Percentiles rank a stretch among this genome's conserved stretches.
Evolutionary conservation across 306 rosid genomes (phyloP).

Genomic region (Dicorynia guianensis): DNA sequence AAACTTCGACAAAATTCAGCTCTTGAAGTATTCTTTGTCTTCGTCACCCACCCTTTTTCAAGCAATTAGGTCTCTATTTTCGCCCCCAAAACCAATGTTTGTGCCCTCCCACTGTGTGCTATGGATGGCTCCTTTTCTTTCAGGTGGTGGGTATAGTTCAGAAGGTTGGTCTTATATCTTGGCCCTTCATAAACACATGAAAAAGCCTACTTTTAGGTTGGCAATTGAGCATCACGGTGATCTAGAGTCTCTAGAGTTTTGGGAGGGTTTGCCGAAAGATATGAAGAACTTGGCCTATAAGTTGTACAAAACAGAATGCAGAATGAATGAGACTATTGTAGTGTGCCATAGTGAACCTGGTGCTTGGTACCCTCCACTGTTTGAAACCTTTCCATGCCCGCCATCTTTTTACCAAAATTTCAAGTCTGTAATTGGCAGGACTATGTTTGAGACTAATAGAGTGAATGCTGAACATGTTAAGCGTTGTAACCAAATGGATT

Average conservation of each 20-base stretch:
- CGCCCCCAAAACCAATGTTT: constrained; percentile 43
- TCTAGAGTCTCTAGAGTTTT: constrained; percentile 66
- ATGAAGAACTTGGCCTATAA: constrained; percentile 57
- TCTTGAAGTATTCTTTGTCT: constrained; percentile 46
- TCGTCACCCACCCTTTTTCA: constrained; percentile 40
- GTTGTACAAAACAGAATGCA: constrained; percentile 60
- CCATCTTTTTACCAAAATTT: constrained; percentile 62
- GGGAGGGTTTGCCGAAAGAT: constrained; percentile 71
- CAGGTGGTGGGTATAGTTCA: constrained; percentile 91
- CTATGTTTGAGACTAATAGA: constrained; percentile 86
- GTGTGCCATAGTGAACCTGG: constrained; percentile 91
- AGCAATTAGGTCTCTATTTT: constrained; percentile 42
- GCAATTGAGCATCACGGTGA: constrained; percentile 84
- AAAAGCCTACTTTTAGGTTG: constrained; percentile 56
- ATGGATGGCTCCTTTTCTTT: constrained; percentile 93
- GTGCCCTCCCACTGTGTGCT: constrained; percentile 57
- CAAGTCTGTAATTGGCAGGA: constrained; percentile 81
- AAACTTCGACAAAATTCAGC: constrained; percentile 51
- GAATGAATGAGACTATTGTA: constrained; percentile 71
- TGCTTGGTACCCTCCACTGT: constrained; percentile 88
- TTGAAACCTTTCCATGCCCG: constrained; percentile 78
- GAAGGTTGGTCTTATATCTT: constrained; percentile 85
- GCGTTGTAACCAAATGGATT: constrained; percentile 73
- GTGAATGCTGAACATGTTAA: constrained; percentile 63
- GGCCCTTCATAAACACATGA: constrained; percentile 55